Percentiles rank a stretch among this genome's conserved stretches.
Conservation (phyloP, 305 asterid species). For the Vinca major region DNA sequence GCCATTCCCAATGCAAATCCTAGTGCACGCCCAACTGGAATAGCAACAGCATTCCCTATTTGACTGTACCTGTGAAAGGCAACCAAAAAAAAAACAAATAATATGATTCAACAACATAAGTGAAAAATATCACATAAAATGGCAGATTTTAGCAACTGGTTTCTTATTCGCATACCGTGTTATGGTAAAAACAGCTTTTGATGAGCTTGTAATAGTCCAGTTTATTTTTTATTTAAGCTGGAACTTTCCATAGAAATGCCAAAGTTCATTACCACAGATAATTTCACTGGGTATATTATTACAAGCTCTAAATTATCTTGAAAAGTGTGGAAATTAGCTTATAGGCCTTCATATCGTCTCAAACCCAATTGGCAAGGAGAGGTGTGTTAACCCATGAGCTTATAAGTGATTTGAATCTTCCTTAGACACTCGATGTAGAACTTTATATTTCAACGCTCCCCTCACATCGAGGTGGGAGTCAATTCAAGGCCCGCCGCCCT, state of each 20-base stretch:
- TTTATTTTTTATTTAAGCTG: no score
- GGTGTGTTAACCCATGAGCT: no score
- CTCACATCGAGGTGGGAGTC: no score
- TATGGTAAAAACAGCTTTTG: background rate
- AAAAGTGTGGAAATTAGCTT: no score
- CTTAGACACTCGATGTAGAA: no score
- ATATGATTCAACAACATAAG: background rate
- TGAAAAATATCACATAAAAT: background rate
- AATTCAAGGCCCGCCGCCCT: no score
- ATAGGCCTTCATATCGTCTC: no score
- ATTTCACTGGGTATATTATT: background rate
- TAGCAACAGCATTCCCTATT: constrained; percentile 71
- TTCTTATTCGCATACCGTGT: background rate
- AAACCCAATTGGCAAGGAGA: no score
- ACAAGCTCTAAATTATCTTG: background rate
- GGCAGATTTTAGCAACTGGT: background rate
- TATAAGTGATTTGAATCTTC: no score
- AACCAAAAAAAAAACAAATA: constrained; percentile 1
- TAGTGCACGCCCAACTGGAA: constrained; percentile 56
- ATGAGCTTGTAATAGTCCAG: background rate
- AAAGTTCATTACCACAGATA: background rate
- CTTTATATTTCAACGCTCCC: no score
- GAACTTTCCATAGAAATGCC: background rate
- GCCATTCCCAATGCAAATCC: constrained; percentile 63
- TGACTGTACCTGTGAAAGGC: constrained; percentile 41